Conservation (phyloP, 306 rosid genomes). For the Malus domestica region DNA sequence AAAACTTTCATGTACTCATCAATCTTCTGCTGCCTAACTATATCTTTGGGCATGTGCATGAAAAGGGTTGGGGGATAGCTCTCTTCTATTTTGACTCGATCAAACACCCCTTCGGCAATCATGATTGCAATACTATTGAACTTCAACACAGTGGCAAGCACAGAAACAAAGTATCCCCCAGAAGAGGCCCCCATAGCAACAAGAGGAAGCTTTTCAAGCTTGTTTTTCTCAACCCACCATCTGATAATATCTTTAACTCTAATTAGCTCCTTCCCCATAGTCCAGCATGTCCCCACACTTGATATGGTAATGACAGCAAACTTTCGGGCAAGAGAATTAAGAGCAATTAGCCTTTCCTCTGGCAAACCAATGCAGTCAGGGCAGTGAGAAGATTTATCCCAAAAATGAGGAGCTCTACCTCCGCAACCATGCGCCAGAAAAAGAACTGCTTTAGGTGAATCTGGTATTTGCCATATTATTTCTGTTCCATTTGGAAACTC, state of each 20-base stretch:
- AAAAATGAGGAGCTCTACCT: conserved; percentile 68
- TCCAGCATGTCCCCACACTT: conserved; percentile 70
- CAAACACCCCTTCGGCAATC: conserved; percentile 89
- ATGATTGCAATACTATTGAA: conserved; percentile 58
- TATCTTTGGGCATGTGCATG: conserved; percentile 94
- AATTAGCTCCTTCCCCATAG: conserved; percentile 42
- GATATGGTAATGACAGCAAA: conserved; percentile 72
- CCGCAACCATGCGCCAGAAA: conserved; percentile 90
- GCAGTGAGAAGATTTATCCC: conserved; percentile 67
- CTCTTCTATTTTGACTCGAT: conserved; percentile 38
- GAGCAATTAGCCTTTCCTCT: conserved; percentile 72
- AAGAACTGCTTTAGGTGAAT: conserved; percentile 71
- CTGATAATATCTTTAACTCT: conserved; percentile 49
- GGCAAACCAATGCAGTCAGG: conserved; percentile 79
- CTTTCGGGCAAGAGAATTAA: conserved; percentile 55
- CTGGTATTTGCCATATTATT: conserved; percentile 78
- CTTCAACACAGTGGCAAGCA: conserved; percentile 55
- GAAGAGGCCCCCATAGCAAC: conserved; percentile 92
- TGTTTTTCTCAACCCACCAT: conserved; percentile 63
- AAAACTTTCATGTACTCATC: conserved; percentile 40
- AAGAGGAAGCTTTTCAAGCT: conserved; percentile 63
- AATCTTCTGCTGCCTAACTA: conserved; percentile 56
- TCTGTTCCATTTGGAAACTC: conserved; percentile 65
- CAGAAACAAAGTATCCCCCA: conserved; percentile 82
- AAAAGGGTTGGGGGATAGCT: conserved; percentile 76